Percentiles rank a stretch among this genome's conserved stretches.
Conservation (phyloP, 1,284 basidiomycete species). For the Ustilago lituana region DNA sequence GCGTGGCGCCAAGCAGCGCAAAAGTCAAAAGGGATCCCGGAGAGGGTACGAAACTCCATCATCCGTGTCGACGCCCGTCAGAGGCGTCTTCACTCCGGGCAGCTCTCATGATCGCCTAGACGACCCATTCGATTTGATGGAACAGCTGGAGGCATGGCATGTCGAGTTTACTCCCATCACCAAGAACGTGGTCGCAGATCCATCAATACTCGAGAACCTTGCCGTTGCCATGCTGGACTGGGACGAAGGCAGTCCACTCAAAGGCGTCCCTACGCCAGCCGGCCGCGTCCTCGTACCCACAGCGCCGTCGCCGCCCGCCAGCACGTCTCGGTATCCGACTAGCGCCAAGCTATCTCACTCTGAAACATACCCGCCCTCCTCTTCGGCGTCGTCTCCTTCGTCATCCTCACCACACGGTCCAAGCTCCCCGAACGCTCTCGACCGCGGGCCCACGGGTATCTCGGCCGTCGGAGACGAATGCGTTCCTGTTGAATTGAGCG, state of each 20-base stretch:
- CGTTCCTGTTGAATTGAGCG: slow-evolving; percentile 53
- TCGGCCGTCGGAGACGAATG: slow-evolving; percentile 57
- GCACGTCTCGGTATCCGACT: slow-evolving; percentile 1
- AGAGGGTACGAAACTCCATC: slow-evolving; percentile 39
- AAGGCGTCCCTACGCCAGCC: slow-evolving; percentile 19
- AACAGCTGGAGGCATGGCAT: slow-evolving; percentile 64
- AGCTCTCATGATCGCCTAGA: slow-evolving; percentile 42
- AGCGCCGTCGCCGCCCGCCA: too few relatives aligned
- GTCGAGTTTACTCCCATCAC: slow-evolving; percentile 61
- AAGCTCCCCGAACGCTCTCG: slow-evolving; percentile 12
- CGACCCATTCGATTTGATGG: slow-evolving; percentile 40
- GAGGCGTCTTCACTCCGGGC: slow-evolving; percentile 37
- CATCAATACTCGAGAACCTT: slow-evolving; percentile 26
- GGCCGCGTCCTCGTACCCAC: slow-evolving; percentile 32
- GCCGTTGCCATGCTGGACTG: slow-evolving; percentile 48
- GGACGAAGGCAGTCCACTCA: slow-evolving; percentile 43
- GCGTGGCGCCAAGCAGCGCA: slow-evolving; percentile 28
- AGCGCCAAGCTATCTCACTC: slow-evolving; percentile 9
- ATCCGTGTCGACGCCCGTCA: slow-evolving; percentile 17
- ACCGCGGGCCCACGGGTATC: slow-evolving; percentile 26
- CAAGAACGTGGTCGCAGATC: slow-evolving; percentile 56
- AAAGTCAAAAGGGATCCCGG: slow-evolving; percentile 35
- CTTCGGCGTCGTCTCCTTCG: slow-evolving; percentile 25
- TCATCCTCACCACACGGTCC: slow-evolving; percentile 20
- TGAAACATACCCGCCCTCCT: slow-evolving; percentile 13